Evolutionary conservation across 768 basidiomycete genomes (phyloP), one percentile per base, ranked within the genome.

Genomic region (Tricholoma saponaceum): DNA sequence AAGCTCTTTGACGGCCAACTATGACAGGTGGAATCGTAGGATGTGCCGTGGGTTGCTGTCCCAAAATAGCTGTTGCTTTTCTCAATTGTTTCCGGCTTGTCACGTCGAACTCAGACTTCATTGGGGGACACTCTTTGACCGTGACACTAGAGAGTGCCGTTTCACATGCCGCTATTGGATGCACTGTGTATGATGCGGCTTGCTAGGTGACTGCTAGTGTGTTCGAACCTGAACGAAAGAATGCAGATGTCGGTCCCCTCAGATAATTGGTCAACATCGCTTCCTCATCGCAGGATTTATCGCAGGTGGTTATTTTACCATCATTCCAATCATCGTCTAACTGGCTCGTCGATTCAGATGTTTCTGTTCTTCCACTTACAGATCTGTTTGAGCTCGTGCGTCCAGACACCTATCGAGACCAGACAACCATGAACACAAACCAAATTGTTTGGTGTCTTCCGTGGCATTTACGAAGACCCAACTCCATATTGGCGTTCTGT

Each of bases 401-500:
- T 59, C 25, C 32, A 50, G 32, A 52, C 55, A 44, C 54, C 58
- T 16, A 39, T 59, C 20, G 50, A 59, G 35, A 56, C 51, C 43
- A 52, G 55, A 33, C 50, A 39, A 30, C 10, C 25, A 28, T 28
- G 54, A 43, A 25, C 50, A 30, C 50, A 54, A 49, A 13, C 50
- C 30, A 12, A 51, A 20, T 33, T 54, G 49, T 18, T 41, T 26
- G 41, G 46, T 12, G 32, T 52, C 35, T 52, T 52, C 8, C 20
- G 28, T 18, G 10, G 18, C 7, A 20, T 52, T 20, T 52, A 33
- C 51, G 5, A 52, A 16, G 10, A 33, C 14, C 32, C 6, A 33
- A 16, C 30, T 32, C 25, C 22, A n/a, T 26, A 51, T 30, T 51
- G 20, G 30, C 50, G 50, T 8, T 33, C 28, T n/a, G 26, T 51